Evolutionary conservation across 202 grass and related monocot genomes (phyloP), one percentile per base, ranked within the genome.

Genomic region (Zoysia matrella): DNA sequence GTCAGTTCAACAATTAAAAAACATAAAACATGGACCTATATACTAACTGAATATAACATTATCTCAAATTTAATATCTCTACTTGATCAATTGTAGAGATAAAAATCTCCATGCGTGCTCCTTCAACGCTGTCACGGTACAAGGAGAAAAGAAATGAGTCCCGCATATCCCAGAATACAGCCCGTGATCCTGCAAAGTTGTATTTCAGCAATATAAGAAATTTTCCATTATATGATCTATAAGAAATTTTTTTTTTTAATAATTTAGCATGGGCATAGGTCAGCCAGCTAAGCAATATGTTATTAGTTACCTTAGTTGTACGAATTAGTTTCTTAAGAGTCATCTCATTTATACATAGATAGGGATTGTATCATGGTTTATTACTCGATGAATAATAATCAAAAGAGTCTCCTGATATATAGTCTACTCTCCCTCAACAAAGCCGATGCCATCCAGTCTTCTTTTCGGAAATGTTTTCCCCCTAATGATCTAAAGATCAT

Each of bases 101-200:
- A 82, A 92, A 92, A 73, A 89, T 91, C 84, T 92, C 90, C 53
- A 90, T 87, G 66, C 92, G 90, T 55, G 88, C 83, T 89, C 74
- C 71, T 81, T 91, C 81, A 78, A 92, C 88, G 11, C 57, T 92
- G 42, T 73, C 84, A 67, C 83, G 83, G 56, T 97, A 97, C 85
- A 97, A 91, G 67, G 89, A 88, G 52, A 90, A 94, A 76, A 97
- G 84, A 73, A 97, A 85, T 0, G 90, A 97, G 48, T 91, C 81
- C 53, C 88, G 76, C 88, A 88, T 90, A 89, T 97, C 94, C 88
- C 90, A 91, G 81, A 94, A 89, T 84, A 97, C 89, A 58, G 82
- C 75, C 52, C 90, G 88, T 86, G 75, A 76, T 67, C 94, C 94
- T 97, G 87, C 82, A 86, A 83, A 83, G 36, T 73, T 76, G 48